These are phyloP conservation scores for Coffea eugenioides DNA, from an alignment of 257 asterid genomes.

Conservation along the genomic window DNA sequence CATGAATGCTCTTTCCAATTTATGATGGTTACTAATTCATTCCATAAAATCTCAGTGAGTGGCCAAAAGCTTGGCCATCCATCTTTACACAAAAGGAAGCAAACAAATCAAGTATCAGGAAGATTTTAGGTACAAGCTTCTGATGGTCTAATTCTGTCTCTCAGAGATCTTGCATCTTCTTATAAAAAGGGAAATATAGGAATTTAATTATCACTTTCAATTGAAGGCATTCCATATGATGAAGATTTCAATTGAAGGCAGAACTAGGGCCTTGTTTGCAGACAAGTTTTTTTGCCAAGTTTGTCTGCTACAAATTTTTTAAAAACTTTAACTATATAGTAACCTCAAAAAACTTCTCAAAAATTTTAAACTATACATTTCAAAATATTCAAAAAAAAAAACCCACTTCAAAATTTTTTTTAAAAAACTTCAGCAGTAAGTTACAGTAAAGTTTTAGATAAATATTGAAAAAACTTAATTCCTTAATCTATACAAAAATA, in stretches of 20 bases:
- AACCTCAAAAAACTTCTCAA: no score
- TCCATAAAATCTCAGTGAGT: background rate
- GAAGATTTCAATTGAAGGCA: background rate
- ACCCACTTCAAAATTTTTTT: no score
- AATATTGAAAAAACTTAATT: no score
- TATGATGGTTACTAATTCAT: background rate
- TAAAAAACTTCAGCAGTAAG: no score
- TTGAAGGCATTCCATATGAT: background rate
- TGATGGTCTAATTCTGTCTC: background rate
- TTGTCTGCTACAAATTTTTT: no score
- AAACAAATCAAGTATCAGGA: no score
- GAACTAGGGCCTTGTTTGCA: no score
- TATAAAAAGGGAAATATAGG: background rate
- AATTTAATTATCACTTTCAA: background rate
- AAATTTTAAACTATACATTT: no score
- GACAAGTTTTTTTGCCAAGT: no score
- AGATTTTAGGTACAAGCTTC: background rate
- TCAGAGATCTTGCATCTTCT: background rate
- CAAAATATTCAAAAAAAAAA: no score
- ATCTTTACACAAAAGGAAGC: background rate
- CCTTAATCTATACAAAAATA: background rate
- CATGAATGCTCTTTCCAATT: slow-evolving; percentile 3
- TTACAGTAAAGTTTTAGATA: no score
- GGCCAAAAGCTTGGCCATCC: background rate
- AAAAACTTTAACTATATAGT: no score